A percentile compares a stretch with the other conserved stretches of the same genome.
Evolutionary conservation across 2,329 filamentous ascomycete species (phyloP).

Genomic region (Hypoxylon sp.): DNA sequence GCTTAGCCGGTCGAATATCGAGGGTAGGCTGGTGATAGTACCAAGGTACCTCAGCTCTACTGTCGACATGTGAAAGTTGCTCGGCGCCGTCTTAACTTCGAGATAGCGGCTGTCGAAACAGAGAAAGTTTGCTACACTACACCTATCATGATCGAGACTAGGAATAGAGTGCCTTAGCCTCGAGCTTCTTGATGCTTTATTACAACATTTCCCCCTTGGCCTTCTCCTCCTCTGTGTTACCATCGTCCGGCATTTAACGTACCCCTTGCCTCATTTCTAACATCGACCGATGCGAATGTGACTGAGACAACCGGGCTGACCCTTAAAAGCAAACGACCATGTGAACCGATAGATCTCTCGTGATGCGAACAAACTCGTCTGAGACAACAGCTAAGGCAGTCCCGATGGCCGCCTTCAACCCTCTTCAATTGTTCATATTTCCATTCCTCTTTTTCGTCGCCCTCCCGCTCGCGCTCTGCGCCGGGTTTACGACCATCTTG

Average conservation of each 20-base stretch:
- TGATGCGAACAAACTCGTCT: constrained; percentile 21
- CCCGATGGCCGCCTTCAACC: constrained; percentile 68
- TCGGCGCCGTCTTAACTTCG: constrained; percentile 19
- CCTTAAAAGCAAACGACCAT: constrained; percentile 43
- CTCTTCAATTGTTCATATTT: constrained; percentile 69
- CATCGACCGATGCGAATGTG: constrained; percentile 16
- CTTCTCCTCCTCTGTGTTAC: constrained; percentile 26
- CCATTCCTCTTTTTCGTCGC: constrained; percentile 75
- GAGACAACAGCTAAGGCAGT: constrained; percentile 20
- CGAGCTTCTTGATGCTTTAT: constrained; percentile 34
- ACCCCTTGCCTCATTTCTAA: constrained; percentile 5
- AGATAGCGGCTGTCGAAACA: constrained; percentile 16
- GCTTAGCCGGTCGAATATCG: not conserved
- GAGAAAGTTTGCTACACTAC: constrained; percentile 36
- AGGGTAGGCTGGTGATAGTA: constrained; percentile 1
- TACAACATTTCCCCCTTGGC: constrained; percentile 21
- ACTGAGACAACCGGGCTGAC: constrained; percentile 16
- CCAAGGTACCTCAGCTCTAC: not conserved
- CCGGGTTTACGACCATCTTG: constrained; percentile 73
- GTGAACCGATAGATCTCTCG: constrained; percentile 43
- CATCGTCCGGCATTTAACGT: constrained; percentile 17
- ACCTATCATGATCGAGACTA: constrained; percentile 25
- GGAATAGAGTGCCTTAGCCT: constrained; percentile 37
- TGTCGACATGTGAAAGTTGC: constrained; percentile 39
- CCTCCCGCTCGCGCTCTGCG: constrained; percentile 73